Base-by-base conservation (phyloP, 2,329 filamentous ascomycete species). In the Penicillium sp. region DNA sequence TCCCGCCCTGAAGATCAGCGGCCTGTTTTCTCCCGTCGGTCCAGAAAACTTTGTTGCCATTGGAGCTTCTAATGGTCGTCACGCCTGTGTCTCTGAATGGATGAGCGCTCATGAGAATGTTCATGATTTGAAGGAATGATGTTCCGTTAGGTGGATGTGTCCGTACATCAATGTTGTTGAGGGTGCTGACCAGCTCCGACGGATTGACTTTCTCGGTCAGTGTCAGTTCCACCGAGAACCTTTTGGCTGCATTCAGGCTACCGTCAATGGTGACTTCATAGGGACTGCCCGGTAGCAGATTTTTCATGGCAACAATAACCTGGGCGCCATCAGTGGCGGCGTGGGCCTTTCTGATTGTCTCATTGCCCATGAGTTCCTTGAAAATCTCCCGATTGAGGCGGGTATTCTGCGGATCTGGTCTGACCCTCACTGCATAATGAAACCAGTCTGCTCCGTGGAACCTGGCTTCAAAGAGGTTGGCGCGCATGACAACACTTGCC, bases 21-120 rank as follows among this genome's bases (percentile, higher is more conserved):
- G 12, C 45, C 29, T 58, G 45, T 13, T 55, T 54, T 15, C 51
- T 42, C 9, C 12, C 2, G 28, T 56, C 59, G 26, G 57, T 53
- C 44, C 56, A 52, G 45, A 60, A 63, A 34, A 56, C 57, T 36
- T 63, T 61, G 34, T 56, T 55, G 21, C 53, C 47, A 13, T 56
- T 52, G n/a, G 51, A 57, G 5, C 58, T 58, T 23, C 24, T 26
- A 7, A 54, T 47, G 13, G 55, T 61, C 3, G 15, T 23, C 13
- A 56, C 18, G 2, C 58, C 49, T 0, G 12, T 0, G 33, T 59
- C 42, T 4, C 36, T 39, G n/a, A 28, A 49, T 3, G 58, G 52
- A 34, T 45, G 23, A 6, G 47, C 43, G 33, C 49, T 56, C 54
- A 64, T 52, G n/a, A 60, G 33, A 21, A 64, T 57, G 26, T 64